Evolutionary conservation across 768 basidiomycete species (phyloP).

Genomic region (Mycena rosella): DNA sequence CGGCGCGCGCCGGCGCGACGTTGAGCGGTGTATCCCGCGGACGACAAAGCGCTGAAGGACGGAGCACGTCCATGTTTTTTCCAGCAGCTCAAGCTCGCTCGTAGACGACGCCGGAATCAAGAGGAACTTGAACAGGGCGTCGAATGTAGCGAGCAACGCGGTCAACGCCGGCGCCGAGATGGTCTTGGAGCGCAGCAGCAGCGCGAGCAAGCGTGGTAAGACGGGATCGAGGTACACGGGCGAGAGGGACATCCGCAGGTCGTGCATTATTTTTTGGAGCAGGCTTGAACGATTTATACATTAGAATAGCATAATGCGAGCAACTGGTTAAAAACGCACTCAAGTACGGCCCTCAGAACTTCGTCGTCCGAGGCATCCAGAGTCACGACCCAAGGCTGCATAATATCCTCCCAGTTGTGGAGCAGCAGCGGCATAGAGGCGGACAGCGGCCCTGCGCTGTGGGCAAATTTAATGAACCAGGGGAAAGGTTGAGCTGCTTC

Average conservation of each 20-base stretch:
- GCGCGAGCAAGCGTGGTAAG: slow-evolving; percentile 65
- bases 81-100: slow-evolving; percentile 62
- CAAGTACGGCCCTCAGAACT: slow-evolving; percentile 76
- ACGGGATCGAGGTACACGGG: slow-evolving; percentile 69
- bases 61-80: slow-evolving; percentile 71
- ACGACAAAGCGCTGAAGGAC: too few species aligned
- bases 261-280: slow-evolving; percentile 82
- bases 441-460: slow-evolving; percentile 69
- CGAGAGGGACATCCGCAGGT: slow-evolving; percentile 81
- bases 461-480: slow-evolving; percentile 79
- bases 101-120: slow-evolving; percentile 71
- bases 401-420: slow-evolving; percentile 83
- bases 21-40: too few species aligned
- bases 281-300: slow-evolving; percentile 68
- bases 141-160: slow-evolving; percentile 74
- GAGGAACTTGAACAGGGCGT: slow-evolving; percentile 78
- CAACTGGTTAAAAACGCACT: slow-evolving; percentile 61
- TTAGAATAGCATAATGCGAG: slow-evolving; percentile 30
- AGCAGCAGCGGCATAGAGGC: slow-evolving; percentile 85
- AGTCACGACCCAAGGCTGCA: slow-evolving; percentile 72
- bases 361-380: slow-evolving; percentile 78
- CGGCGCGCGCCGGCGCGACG: too few species aligned
- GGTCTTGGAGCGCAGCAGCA: slow-evolving; percentile 62
- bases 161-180: slow-evolving; percentile 74
- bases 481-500: slow-evolving; percentile 84